A percentile compares a stretch with the other conserved stretches of the same genome.
Evolutionary conservation across 1,139 yeast species (phyloP).

Genomic region (Magnusiomyces tetraspermus): DNA sequence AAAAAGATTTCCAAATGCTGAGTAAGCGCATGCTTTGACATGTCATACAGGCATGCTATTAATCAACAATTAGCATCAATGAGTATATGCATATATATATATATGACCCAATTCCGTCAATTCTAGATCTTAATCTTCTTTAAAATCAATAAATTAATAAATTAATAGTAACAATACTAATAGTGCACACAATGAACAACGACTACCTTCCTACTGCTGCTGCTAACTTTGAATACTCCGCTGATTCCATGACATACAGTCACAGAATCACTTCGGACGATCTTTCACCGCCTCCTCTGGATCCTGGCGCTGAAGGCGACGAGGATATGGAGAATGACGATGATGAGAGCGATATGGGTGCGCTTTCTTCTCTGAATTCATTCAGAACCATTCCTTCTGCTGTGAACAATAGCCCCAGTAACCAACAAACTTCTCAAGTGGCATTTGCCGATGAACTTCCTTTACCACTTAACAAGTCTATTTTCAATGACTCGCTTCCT

Average conservation of each 20-base stretch:
- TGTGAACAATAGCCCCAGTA: neutral
- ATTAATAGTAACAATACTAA: too few relatives aligned
- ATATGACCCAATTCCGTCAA: too few relatives aligned
- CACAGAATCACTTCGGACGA: neutral
- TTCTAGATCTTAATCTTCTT: too few relatives aligned
- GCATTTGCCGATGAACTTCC: constrained; percentile 1
- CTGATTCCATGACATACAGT: neutral
- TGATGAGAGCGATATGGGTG: neutral
- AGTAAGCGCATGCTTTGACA: too few relatives aligned
- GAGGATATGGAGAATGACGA: constrained; percentile 5
- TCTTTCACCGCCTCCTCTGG: constrained; percentile 5
- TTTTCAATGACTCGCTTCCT: neutral
- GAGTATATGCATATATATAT: too few relatives aligned
- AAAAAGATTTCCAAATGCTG: too few relatives aligned
- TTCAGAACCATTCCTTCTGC: neutral
- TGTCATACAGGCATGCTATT: too few relatives aligned
- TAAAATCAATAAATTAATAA: too few relatives aligned
- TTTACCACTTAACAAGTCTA: neutral
- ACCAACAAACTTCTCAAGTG: constrained; percentile 1
- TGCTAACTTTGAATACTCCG: neutral
- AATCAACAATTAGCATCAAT: too few relatives aligned
- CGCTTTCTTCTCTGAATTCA: neutral
- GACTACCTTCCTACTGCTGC: neutral
- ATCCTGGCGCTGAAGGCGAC: constrained; percentile 5
- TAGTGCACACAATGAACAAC: neutral